Conservation (phyloP, 768 basidiomycete genomes). For the Tricholomella constricta region DNA sequence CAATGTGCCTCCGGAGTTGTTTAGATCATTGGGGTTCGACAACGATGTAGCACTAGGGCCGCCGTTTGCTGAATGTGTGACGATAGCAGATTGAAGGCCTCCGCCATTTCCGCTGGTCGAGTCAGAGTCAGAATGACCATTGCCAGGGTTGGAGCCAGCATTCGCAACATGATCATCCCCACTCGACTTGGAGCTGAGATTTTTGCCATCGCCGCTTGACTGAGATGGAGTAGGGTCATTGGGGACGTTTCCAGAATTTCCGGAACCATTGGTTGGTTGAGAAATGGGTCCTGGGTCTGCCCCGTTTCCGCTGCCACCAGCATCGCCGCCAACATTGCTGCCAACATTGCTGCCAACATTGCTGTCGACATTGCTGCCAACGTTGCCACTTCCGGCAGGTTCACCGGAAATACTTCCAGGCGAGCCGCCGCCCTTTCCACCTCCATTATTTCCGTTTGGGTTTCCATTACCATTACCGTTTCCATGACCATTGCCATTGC, state of each 20-base stretch:
- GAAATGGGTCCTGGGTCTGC: conserved; percentile 11
- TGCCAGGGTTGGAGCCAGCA: conserved; percentile 1
- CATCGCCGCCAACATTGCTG: neutral
- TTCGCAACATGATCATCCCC: conserved; percentile 4
- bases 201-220: neutral
- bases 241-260: neutral
- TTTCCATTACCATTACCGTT: conserved; percentile 2
- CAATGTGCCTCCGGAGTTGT: conserved; percentile 5
- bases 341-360: conserved; percentile 3
- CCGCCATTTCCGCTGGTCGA: conserved; percentile 1
- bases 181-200: neutral
- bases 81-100: neutral
- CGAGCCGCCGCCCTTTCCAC: neutral
- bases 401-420: neutral
- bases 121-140: conserved; percentile 3
- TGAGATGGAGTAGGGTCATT: neutral
- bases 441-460: conserved; percentile 6
- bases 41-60: conserved; percentile 12
- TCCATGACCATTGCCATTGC: conserved; percentile 10
- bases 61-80: neutral
- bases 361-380: conserved; percentile 8
- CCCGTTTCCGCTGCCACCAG: conserved; percentile 3
- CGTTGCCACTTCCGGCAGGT: conserved; percentile 17
- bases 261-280: neutral
- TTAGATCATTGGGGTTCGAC: conserved; percentile 3